phyloP scores from a whole-genome alignment of 2,329 filamentous ascomycete genomes.

The Ascosphaera apis region DNA sequence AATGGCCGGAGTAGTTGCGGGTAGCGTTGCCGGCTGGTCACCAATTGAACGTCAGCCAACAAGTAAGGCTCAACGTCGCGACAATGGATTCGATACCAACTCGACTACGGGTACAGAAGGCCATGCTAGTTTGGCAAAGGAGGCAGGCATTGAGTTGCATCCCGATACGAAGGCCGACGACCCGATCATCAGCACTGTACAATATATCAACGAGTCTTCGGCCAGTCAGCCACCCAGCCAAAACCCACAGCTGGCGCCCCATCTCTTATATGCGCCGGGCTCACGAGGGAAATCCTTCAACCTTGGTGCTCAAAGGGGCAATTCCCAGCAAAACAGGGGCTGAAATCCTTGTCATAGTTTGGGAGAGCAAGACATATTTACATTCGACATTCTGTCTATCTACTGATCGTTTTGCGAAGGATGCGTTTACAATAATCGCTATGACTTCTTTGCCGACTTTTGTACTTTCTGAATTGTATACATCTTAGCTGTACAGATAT shows the following conservation, averaged over 20 bases:
- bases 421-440: no score
- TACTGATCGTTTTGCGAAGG: no score
- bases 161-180: slow-evolving; percentile 23
- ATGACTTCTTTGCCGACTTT: no score
- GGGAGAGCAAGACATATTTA: no score
- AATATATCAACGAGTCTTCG: slow-evolving; percentile 3
- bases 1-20: slow-evolving; percentile 43
- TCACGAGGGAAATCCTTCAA: no score
- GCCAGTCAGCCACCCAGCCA: slow-evolving; percentile 22
- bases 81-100: slow-evolving; percentile 9
- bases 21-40: slow-evolving; percentile 41
- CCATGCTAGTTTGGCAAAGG: slow-evolving; percentile 17
- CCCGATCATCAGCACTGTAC: slow-evolving; percentile 18
- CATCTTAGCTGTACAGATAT: no score
- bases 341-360: no score
- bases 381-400: no score
- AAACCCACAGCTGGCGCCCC: slow-evolving; percentile 21
- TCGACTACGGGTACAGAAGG: slow-evolving; percentile 14
- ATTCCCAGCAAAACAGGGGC: no score
- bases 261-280: slow-evolving; percentile 19
- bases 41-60: slow-evolving; percentile 27
- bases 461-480: no score
- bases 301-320: no score
- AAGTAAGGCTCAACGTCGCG: slow-evolving; percentile 8
- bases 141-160: slow-evolving; percentile 24